Percentiles rank a stretch among this genome's conserved stretches.
phyloP scores from a whole-genome alignment of 1,284 basidiomycete genomes.

The Mycena citricolor region DNA sequence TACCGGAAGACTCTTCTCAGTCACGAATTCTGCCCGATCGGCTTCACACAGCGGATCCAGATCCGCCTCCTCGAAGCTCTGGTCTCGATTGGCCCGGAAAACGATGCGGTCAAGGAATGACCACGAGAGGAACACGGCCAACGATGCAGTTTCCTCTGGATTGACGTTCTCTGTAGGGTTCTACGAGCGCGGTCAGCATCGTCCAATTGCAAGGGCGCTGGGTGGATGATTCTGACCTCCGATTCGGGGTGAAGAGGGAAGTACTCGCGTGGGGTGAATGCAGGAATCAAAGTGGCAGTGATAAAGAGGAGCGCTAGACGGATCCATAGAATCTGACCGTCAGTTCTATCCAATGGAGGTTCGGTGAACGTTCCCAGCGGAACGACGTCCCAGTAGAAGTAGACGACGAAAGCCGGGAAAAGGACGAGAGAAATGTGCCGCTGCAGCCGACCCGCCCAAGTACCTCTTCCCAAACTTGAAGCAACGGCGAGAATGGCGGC shows the following conservation, averaged over 20 bases:
- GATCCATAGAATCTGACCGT: conserved; percentile 26
- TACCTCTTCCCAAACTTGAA: conserved; percentile 3
- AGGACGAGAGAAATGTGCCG: conserved; percentile 34
- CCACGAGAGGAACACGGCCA: conserved; percentile 46
- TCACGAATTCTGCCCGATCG: conserved; percentile 34
- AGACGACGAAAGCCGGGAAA: conserved; percentile 37
- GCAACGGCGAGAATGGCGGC: conserved; percentile 32
- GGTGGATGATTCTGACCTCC: conserved; percentile 5
- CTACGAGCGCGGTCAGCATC: conserved; percentile 21
- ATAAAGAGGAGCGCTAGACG: conserved; percentile 26
- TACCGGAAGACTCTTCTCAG: conserved; percentile 28
- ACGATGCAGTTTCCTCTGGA: conserved; percentile 55
- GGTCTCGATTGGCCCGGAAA: conserved; percentile 31
- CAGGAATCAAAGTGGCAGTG: conserved; percentile 25
- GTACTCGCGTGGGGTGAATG: conserved; percentile 28
- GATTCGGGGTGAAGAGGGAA: conserved; percentile 32
- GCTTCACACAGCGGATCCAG: conserved; percentile 52
- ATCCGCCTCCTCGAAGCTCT: conserved; percentile 33
- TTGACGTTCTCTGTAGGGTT: conserved; percentile 38
- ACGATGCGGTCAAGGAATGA: conserved; percentile 49
- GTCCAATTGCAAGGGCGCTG: not conserved
- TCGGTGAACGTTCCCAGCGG: conserved; percentile 46
- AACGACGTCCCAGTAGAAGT: conserved; percentile 54
- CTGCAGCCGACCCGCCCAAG: conserved; percentile 15
- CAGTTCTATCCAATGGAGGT: conserved; percentile 23